Percentiles rank a stretch among this genome's conserved stretches.
These are phyloP conservation scores for Ampelocalamus luodianensis DNA, from an alignment of 176 grass and related monocot genomes.

Conservation along the genomic window DNA sequence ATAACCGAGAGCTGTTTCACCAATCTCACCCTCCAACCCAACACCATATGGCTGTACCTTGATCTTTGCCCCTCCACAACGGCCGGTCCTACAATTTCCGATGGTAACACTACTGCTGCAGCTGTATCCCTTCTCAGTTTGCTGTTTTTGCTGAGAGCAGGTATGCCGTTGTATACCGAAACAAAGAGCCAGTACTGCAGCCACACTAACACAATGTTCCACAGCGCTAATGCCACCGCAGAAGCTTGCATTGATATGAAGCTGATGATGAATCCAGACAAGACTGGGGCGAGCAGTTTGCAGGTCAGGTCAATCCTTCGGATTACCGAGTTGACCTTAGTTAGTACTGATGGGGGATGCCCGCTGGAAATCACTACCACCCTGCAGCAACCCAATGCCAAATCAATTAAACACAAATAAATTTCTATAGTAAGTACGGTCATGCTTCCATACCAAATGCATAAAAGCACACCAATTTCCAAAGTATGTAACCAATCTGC, in stretches of 20 bases:
- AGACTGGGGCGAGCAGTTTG: constrained; percentile 85
- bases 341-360: constrained; percentile 53
- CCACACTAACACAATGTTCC: constrained; percentile 67
- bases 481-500: too few relatives aligned
- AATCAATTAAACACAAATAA: too few relatives aligned
- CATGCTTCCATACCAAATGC: too few relatives aligned
- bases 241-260: constrained; percentile 79
- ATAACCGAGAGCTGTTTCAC: too few relatives aligned
- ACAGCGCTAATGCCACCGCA: constrained; percentile 62
- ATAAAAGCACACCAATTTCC: too few relatives aligned
- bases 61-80: too few relatives aligned
- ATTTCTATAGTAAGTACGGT: too few relatives aligned
- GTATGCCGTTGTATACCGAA: constrained; percentile 74
- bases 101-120: too few relatives aligned
- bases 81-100: too few relatives aligned
- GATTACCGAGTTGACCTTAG: constrained; percentile 84
- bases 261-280: constrained; percentile 83
- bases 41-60: too few relatives aligned
- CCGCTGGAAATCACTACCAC: constrained; percentile 79
- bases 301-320: constrained; percentile 89
- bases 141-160: constrained; percentile 49
- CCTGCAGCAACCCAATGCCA: constrained; percentile 36
- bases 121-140: constrained; percentile 33
- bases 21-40: too few relatives aligned
- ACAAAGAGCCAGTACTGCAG: constrained; percentile 82